Base-by-base conservation (phyloP, 805 yeast species). In the Candida nanaspora region DNA sequence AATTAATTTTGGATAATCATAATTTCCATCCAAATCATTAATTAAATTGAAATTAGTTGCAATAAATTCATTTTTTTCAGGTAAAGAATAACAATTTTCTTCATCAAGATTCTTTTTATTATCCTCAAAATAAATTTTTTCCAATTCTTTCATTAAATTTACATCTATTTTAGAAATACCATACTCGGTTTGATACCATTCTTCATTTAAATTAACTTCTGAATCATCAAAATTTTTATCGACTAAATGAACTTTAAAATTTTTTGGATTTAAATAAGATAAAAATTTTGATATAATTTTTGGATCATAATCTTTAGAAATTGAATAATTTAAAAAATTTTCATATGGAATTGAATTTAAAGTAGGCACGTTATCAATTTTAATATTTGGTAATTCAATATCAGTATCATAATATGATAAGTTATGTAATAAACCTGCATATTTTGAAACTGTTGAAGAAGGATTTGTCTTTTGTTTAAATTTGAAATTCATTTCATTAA, bases 131-230 rank as follows among this genome's bases (percentile, higher is more conserved):
- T 35, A 57, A 54, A 40, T 62, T 58, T 46, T 46, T 34, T 56
- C 45, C 36, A 78, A 54, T 31, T 48, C 52, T 9, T 55, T 37
- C 6, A 66, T 14, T 3, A 81, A 57, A 1, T 62, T 63, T 0
- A 46, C 34, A 2, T 76, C 65, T 19, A 86, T 52, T 14, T 66
- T 63, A 10, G 62, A 67, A 33, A 72, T 57, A 2, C 73, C 62
- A 56, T 87, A 86, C 49, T 84, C 83, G 0, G 97, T 87, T 3
- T 95, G 96, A 56, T 93, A 91, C 96, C 96, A 91, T 53, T 77
- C 70, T 57, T 91, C 98, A 18, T 55, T 67, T 14, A 62, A 47
- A 41, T 69, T 65, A 2, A 25, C 25, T 2, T 51, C 63, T 3
- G 72, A 72, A 3, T 78, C 70, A 6, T 69, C 70, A 39, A 76